A percentile compares a stretch with the other conserved stretches of the same genome.
Conservation (phyloP, 78 protist species). For the Dictyostelium capitatum region DNA sequence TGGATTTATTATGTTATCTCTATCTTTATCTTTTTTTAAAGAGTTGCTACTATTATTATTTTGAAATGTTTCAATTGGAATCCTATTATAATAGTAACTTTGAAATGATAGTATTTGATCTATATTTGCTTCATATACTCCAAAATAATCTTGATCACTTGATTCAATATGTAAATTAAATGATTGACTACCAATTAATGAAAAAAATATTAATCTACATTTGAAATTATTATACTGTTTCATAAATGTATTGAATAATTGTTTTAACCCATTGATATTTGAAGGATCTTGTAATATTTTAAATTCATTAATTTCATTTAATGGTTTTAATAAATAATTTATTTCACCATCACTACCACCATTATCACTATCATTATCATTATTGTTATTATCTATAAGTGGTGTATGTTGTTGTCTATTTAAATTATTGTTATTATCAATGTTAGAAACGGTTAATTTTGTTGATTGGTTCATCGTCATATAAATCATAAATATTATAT, state of each 20-base stretch:
- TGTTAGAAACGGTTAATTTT: background rate
- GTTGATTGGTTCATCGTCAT: too few species aligned
- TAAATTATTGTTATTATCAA: background rate
- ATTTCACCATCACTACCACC: background rate
- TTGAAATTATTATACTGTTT: background rate
- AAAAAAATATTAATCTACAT: background rate
- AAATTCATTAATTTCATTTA: background rate
- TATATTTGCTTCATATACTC: conserved; percentile 19
- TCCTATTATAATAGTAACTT: background rate
- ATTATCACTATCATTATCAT: background rate
- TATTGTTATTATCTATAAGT: background rate
- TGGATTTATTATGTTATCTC: background rate
- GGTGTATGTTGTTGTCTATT: background rate
- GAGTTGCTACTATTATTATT: background rate
- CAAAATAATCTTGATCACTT: conserved; percentile 69
- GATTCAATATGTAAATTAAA: conserved; percentile 37
- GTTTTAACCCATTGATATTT: background rate
- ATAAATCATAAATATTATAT: too few species aligned
- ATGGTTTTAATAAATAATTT: conserved; percentile 1
- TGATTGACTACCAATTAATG: conserved; percentile 55
- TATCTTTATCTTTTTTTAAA: background rate
- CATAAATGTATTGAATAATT: background rate
- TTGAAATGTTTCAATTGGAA: background rate
- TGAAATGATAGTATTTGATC: conserved; percentile 25
- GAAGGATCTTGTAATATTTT: conserved; percentile 1